These are phyloP conservation scores for Meripilus lineatus DNA, from an alignment of 1,284 basidiomycete species.

Conservation along the genomic window DNA sequence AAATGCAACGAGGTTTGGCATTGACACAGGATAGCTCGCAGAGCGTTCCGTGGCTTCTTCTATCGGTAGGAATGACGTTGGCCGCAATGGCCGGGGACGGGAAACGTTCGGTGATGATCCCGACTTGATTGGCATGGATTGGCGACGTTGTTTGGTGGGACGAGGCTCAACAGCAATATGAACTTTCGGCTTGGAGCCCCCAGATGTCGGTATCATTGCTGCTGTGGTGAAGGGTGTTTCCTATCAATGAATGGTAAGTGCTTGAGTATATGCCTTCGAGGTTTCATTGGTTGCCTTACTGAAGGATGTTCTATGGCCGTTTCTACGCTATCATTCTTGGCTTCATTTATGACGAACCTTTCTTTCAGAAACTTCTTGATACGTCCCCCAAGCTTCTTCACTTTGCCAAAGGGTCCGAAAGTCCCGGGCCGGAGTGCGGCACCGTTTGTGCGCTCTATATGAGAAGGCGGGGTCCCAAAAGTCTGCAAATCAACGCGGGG, in stretches of 20 bases:
- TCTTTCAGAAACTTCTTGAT: conserved; percentile 24
- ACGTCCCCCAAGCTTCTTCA: conserved; percentile 25
- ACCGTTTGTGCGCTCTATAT: too few relatives aligned
- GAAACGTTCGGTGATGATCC: conserved; percentile 7
- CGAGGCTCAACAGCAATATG: background rate
- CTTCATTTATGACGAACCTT: too few relatives aligned
- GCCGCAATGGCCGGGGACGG: conserved; percentile 10
- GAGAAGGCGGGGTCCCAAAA: too few relatives aligned
- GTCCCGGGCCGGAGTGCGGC: conserved; percentile 8
- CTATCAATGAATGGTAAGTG: conserved; percentile 9
- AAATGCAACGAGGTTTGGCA: conserved; percentile 1
- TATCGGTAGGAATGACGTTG: conserved; percentile 13
- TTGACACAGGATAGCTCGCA: background rate
- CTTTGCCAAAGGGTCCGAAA: conserved; percentile 13
- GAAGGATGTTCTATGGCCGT: conserved; percentile 25
- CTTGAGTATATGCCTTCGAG: background rate
- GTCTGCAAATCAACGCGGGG: too few relatives aligned
- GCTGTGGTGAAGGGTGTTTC: too few relatives aligned
- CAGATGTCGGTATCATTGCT: too few relatives aligned
- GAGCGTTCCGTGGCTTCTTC: background rate
- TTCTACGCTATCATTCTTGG: too few relatives aligned
- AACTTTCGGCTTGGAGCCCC: background rate
- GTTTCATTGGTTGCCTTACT: conserved; percentile 15
- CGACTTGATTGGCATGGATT: conserved; percentile 11
- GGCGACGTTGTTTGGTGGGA: conserved; percentile 9